These are phyloP conservation scores for Phytophthora ohioensis DNA, from an alignment of 352 stramenopile genomes.

Conservation along the genomic window DNA sequence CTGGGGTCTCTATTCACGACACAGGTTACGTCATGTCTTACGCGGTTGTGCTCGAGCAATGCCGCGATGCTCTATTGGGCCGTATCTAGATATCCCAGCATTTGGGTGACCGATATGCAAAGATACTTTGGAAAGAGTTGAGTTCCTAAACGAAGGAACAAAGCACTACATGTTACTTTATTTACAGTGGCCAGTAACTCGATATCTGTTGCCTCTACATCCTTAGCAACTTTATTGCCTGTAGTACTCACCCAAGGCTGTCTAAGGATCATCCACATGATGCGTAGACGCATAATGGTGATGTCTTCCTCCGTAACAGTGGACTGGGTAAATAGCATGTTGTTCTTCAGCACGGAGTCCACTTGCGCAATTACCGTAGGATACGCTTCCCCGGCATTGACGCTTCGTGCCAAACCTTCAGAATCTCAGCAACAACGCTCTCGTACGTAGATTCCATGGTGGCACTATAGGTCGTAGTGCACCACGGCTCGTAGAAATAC, in stretches of 20 bases:
- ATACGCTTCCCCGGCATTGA: not conserved
- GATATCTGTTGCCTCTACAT: constrained; percentile 1
- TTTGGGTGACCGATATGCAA: too few species aligned
- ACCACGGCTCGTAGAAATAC: constrained; percentile 13
- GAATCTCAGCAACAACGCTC: not conserved
- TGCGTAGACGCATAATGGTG: constrained; percentile 5
- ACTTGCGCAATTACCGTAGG: constrained; percentile 6
- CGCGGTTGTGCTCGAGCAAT: constrained; percentile 4
- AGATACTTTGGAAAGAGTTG: too few species aligned
- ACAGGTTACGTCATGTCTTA: constrained; percentile 4
- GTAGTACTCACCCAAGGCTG: constrained; percentile 2
- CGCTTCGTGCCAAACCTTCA: constrained; percentile 3
- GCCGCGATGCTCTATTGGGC: not conserved
- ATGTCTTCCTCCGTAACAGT: not conserved
- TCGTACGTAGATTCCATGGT: constrained; percentile 5
- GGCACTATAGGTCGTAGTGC: not conserved
- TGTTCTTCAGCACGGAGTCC: not conserved
- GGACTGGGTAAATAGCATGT: not conserved
- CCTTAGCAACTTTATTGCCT: not conserved
- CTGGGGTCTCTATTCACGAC: not conserved
- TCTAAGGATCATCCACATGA: constrained; percentile 11
- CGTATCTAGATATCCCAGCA: too few species aligned
- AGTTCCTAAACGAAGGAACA: not conserved
- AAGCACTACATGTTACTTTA: too few species aligned
- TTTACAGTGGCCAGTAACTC: constrained; percentile 1